These are phyloP conservation scores for Urostyla sp. DNA, from an alignment of 73 alveolate species.

Conservation along the genomic window DNA sequence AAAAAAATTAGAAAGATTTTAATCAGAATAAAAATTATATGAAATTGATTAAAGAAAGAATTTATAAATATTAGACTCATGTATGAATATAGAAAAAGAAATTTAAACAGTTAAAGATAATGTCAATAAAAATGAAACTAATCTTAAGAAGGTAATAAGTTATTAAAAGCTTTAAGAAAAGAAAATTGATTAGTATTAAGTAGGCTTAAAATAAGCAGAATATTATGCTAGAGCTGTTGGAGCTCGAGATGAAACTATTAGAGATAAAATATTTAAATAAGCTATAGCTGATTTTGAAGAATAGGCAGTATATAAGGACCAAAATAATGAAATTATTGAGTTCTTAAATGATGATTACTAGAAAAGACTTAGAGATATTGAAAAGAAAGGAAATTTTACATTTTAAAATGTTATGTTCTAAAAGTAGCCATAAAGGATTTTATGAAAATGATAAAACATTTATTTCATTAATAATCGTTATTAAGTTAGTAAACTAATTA, in stretches of 20 bases:
- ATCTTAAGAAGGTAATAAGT: conserved; percentile 9
- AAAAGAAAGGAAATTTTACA: too few species aligned
- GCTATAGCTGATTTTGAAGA: conserved; percentile 30
- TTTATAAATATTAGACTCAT: too few species aligned
- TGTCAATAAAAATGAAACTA: not conserved
- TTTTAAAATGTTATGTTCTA: too few species aligned
- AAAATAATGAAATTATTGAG: conserved; percentile 1
- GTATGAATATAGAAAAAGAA: conserved; percentile 3
- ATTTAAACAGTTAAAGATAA: not conserved
- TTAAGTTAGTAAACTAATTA: too few species aligned
- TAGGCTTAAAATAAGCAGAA: conserved; percentile 10
- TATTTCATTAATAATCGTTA: too few species aligned
- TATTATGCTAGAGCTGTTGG: not conserved
- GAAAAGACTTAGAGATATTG: conserved; percentile 6
- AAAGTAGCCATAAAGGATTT: too few species aligned
- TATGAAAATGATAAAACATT: not conserved
- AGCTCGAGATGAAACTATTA: not conserved
- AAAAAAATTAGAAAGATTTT: too few species aligned
- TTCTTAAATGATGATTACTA: conserved; percentile 21
- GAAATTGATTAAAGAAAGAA: too few species aligned
- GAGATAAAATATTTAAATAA: conserved; percentile 1
- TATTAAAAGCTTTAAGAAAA: not conserved
- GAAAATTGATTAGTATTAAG: not conserved
- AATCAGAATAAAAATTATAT: too few species aligned
- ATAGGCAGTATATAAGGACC: not conserved